Evolutionary conservation across 2,329 filamentous ascomycete species (phyloP).

Genomic region (Colletotrichum melonis): DNA sequence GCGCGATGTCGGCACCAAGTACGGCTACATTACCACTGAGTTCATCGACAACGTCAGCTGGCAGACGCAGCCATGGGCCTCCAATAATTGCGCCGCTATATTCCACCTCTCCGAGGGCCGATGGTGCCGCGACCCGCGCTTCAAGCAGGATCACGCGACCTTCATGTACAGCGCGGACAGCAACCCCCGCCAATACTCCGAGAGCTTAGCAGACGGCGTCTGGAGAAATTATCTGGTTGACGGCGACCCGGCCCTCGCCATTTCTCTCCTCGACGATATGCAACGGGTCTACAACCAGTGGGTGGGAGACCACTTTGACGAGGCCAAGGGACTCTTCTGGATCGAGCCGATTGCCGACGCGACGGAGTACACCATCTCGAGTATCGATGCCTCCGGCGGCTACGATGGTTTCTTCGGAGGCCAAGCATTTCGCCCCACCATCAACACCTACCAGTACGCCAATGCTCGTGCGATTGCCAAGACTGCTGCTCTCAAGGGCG

Average conservation of each 20-base stretch:
- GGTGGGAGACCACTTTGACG: constrained; percentile 48
- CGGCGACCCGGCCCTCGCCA: constrained; percentile 49
- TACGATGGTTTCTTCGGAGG: constrained; percentile 49
- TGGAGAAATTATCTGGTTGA: constrained; percentile 46
- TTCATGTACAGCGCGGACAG: constrained; percentile 40
- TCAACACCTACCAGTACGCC: constrained; percentile 57
- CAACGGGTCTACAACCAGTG: constrained; percentile 51
- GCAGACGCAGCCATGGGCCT: constrained; percentile 22
- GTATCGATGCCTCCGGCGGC: constrained; percentile 36
- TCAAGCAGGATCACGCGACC: constrained; percentile 47
- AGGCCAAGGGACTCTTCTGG: constrained; percentile 52
- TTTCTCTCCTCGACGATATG: constrained; percentile 53
- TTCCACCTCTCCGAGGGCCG: constrained; percentile 52
- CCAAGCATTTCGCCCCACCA: constrained; percentile 53
- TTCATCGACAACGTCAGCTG: constrained; percentile 53
- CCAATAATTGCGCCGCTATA: constrained; percentile 44
- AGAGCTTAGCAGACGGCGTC: constrained; percentile 35
- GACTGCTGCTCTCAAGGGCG: constrained; percentile 48
- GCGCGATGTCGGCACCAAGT: constrained; percentile 50
- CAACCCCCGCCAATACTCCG: constrained; percentile 23
- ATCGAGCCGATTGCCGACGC: constrained; percentile 55
- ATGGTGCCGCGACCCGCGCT: constrained; percentile 52
- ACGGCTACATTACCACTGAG: constrained; percentile 55
- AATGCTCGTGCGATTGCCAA: constrained; percentile 52
- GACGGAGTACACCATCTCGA: constrained; percentile 51